phyloP scores from a whole-genome alignment of 352 stramenopile genomes.

The Phytopythium kandeliae region DNA sequence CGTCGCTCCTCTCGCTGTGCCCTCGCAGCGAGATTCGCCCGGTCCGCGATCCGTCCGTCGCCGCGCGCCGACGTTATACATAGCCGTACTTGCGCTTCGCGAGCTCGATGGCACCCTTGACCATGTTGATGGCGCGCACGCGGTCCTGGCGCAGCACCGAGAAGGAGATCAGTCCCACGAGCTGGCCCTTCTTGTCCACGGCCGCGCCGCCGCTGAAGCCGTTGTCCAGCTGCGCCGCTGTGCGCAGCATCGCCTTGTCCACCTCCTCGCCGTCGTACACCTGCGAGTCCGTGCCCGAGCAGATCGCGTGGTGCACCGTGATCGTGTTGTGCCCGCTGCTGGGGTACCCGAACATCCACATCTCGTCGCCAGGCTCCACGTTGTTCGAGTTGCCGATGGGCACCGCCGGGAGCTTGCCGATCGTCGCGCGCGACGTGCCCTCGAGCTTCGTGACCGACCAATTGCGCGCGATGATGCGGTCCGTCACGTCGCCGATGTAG shows the following conservation, averaged over 20 bases:
- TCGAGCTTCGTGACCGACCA: conserved; percentile 81
- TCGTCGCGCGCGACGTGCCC: conserved; percentile 60
- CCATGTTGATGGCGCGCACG: conserved; percentile 87
- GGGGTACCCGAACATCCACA: conserved; percentile 90
- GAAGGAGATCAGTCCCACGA: conserved; percentile 86
- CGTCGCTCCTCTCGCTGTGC: not conserved
- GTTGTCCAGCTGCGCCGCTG: conserved; percentile 80
- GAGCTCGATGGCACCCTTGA: conserved; percentile 80
- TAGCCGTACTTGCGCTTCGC: conserved; percentile 77
- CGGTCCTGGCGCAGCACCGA: conserved; percentile 81
- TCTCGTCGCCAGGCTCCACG: conserved; percentile 81
- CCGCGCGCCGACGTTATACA: conserved; percentile 21
- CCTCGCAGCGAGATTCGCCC: not conserved
- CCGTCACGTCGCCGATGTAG: conserved; percentile 85
- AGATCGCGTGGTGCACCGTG: conserved; percentile 87
- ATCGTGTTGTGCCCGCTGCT: conserved; percentile 88
- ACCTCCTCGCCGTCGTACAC: conserved; percentile 82
- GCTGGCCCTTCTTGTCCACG: conserved; percentile 79
- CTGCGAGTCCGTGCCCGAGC: conserved; percentile 83
- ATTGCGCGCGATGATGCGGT: conserved; percentile 80
- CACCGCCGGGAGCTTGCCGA: conserved; percentile 70
- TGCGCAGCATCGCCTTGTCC: conserved; percentile 83
- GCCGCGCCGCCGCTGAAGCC: conserved; percentile 80
- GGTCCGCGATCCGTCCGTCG: not conserved
- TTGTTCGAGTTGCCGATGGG: conserved; percentile 87